Evolutionary conservation across 768 basidiomycete genomes (phyloP), one percentile per base, ranked within the genome.

Genomic region (Cyclocybe cylindracea): DNA sequence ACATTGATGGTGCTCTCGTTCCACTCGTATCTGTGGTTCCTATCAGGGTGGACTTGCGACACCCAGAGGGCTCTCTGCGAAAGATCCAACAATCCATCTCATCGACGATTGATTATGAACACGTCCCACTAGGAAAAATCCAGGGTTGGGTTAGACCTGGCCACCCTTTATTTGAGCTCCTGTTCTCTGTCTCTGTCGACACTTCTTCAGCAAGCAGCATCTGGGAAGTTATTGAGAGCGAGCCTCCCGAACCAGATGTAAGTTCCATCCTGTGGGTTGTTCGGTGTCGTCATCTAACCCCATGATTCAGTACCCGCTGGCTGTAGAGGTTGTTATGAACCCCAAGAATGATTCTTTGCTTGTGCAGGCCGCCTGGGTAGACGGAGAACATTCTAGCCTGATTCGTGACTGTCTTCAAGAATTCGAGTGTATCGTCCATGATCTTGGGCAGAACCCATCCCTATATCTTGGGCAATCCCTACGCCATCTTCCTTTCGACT

Each of bases 81-180:
- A 39, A 46, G 5, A 59, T 69, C 11, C 70, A 71, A 48, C 37
- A 47, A 24, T 51, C 37, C 10, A 64, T 70, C 13, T 65, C 66
- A 7, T 61, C 62, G 9, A 58, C 63, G 37, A 61, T 69, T 7
- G 69, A 70, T 35, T 56, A 64, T 31, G 70, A 71, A 49, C 68
- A 71, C 45, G 44, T 70, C 18, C 61, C 69, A 10, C 48, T 70
- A 11, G 58, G 66, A 16, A 69, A 66, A 48, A 60, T 71, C 11
- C 69, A 71, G 48, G 56, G 45, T 11, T 71, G 70, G 70, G 39
- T 71, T 43, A 61, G 68, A 18, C 70, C 69, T 16, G 69, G 66
- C 9, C 53, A 61, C 39, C 51, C 62, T 2, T 37, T 69, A 3
- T 71, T 71, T 39, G 69, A 71, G 31, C 41, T 62, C 2, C 46